phyloP scores from a whole-genome alignment of 208 protist genomes.

The Hexamita inflata region DNA sequence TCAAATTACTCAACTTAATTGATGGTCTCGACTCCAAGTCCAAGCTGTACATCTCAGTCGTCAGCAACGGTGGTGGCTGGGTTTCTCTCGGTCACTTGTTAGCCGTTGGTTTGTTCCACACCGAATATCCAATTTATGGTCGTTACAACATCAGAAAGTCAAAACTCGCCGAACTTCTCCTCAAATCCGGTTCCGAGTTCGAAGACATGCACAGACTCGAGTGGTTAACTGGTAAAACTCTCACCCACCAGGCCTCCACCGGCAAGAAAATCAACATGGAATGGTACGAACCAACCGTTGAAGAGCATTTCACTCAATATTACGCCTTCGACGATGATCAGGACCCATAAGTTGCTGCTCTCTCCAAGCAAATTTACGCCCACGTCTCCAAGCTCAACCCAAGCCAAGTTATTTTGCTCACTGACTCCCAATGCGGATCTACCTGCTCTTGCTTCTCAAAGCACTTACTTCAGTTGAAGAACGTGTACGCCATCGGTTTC shows the following conservation, averaged over 20 bases:
- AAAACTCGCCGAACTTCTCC: background rate
- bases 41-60: background rate
- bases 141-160: background rate
- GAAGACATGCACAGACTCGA: background rate
- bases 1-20: background rate
- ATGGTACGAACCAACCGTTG: background rate
- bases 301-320: background rate
- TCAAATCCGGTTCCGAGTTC: background rate
- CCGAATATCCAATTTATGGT: slow-evolving; percentile 16
- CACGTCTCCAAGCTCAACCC: background rate
- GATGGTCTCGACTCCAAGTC: too few relatives aligned
- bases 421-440: slow-evolving; percentile 3
- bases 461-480: background rate
- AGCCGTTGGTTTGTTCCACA: background rate
- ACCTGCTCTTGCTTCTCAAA: slow-evolving; percentile 16
- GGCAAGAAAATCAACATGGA: background rate
- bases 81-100: slow-evolving; percentile 1
- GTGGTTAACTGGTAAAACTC: background rate
- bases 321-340: slow-evolving; percentile 18
- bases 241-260: background rate
- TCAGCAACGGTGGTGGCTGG: slow-evolving; percentile 12
- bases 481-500: background rate
- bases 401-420: background rate
- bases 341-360: background rate
- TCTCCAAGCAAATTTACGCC: background rate